A percentile compares a stretch with the other conserved stretches of the same genome.
phyloP scores from a whole-genome alignment of 192 early-diverging fungal genomes.

The Umbelopsis sp. region DNA sequence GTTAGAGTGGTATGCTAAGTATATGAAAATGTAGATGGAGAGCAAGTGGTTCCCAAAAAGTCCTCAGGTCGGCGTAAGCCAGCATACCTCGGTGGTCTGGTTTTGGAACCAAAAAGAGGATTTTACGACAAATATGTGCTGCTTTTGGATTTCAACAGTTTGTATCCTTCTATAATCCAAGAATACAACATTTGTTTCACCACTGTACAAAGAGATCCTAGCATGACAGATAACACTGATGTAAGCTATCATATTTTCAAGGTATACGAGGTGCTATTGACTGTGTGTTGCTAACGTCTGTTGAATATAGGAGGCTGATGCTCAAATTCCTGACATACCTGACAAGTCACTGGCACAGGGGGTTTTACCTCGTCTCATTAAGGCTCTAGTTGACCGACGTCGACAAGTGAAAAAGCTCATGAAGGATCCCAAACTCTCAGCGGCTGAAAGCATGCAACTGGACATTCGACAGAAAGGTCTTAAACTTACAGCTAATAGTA shows the following conservation, averaged over 20 bases:
- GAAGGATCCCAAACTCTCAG: constrained; percentile 67
- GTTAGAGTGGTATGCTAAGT: constrained; percentile 24
- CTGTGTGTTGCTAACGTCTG: no score
- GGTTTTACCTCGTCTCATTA: constrained; percentile 85
- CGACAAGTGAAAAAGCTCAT: constrained; percentile 87
- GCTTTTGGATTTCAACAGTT: constrained; percentile 96
- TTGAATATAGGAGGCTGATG: constrained; percentile 40
- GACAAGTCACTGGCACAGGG: constrained; percentile 66
- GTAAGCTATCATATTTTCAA: not conserved
- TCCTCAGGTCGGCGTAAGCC: constrained; percentile 72
- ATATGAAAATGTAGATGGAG: constrained; percentile 29
- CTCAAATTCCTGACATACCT: constrained; percentile 78
- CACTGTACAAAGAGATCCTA: constrained; percentile 66
- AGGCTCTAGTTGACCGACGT: constrained; percentile 87
- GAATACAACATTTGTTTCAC: constrained; percentile 99
- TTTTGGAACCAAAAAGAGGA: constrained; percentile 96
- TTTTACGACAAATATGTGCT: constrained; percentile 96
- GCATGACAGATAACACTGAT: not conserved
- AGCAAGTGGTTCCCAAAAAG: constrained; percentile 39
- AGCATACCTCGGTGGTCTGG: constrained; percentile 92
- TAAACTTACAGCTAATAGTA: constrained; percentile 97
- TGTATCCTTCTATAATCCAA: constrained; percentile 99
- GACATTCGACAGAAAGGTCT: constrained; percentile 94
- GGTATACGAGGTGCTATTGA: no score
- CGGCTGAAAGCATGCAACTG: constrained; percentile 61